A percentile compares a stretch with the other conserved stretches of the same genome.
Evolutionary conservation across 192 early-diverging fungal genomes (phyloP).

Genomic region (Thamnidium elegans): DNA sequence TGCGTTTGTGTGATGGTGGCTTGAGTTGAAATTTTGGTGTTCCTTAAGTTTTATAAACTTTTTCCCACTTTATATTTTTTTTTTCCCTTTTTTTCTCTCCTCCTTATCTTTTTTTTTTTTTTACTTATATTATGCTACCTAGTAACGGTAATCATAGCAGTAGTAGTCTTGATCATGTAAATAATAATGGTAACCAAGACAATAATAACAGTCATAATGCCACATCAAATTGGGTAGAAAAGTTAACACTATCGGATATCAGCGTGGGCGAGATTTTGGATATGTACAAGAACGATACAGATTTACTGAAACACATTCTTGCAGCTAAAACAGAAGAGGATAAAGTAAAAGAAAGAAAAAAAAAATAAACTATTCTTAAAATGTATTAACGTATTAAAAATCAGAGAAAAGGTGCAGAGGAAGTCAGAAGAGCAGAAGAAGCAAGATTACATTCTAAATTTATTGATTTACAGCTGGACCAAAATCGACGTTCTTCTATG

Average conservation of each 20-base stretch:
- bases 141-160: not conserved
- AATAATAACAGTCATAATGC: slow-evolving; percentile 1
- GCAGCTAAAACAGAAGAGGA: slow-evolving; percentile 32
- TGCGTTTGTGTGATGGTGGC: not conserved
- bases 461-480: slow-evolving; percentile 22
- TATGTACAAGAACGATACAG: slow-evolving; percentile 21
- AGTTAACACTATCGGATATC: slow-evolving; percentile 2
- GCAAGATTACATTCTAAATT: slow-evolving; percentile 25
- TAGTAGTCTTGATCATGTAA: not conserved
- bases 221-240: slow-evolving; percentile 1
- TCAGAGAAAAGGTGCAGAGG: slow-evolving; percentile 35
- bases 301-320: slow-evolving; percentile 27
- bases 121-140: not conserved
- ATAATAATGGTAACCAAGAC: not conserved
- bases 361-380: not conserved
- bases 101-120: not conserved
- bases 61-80: slow-evolving; percentile 1
- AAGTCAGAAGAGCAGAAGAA: slow-evolving; percentile 29
- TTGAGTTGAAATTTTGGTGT: not conserved
- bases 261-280: slow-evolving; percentile 25
- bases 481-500: slow-evolving; percentile 10
- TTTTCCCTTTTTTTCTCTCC: slow-evolving; percentile 5
- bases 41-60: slow-evolving; percentile 6
- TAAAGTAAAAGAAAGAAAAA: slow-evolving; percentile 14
- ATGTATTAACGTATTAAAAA: slow-evolving; percentile 2